Evolutionary conservation across 768 basidiomycete species (phyloP).

Genomic region (Panaeolus cyanescens): DNA sequence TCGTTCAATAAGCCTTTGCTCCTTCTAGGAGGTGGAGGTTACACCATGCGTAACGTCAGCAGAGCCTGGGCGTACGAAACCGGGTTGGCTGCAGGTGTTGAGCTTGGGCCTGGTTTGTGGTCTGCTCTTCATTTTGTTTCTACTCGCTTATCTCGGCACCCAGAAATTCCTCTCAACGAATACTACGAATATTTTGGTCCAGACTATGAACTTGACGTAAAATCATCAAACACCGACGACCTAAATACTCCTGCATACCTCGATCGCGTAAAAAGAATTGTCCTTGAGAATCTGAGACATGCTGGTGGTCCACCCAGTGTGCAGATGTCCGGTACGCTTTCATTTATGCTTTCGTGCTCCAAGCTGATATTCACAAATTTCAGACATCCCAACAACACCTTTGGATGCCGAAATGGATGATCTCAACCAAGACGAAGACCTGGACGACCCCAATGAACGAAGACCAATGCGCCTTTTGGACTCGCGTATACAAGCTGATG

Average conservation of each 20-base stretch:
- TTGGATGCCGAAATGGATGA: constrained; percentile 88
- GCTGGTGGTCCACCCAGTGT: constrained; percentile 89
- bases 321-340: constrained; percentile 76
- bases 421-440: constrained; percentile 79
- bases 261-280: constrained; percentile 88
- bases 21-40: constrained; percentile 94
- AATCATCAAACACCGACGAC: constrained; percentile 92
- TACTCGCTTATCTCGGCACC: background rate
- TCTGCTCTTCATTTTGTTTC: background rate
- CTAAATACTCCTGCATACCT: constrained; percentile 92
- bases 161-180: constrained; percentile 97
- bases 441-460: constrained; percentile 75
- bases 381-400: constrained; percentile 83
- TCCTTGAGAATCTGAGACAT: constrained; percentile 88
- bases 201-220: constrained; percentile 94
- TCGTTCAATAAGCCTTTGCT: constrained; percentile 94
- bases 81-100: constrained; percentile 95
- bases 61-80: constrained; percentile 98
- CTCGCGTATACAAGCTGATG: constrained; percentile 78
- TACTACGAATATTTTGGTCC: constrained; percentile 99
- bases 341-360: background rate
- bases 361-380: constrained; percentile 1
- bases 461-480: constrained; percentile 80
- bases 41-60: constrained; percentile 97
- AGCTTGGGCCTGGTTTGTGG: constrained; percentile 77